Evolutionary conservation across 2,329 filamentous ascomycete genomes (phyloP).

Genomic region (Stagonosporopsis vannaccii): DNA sequence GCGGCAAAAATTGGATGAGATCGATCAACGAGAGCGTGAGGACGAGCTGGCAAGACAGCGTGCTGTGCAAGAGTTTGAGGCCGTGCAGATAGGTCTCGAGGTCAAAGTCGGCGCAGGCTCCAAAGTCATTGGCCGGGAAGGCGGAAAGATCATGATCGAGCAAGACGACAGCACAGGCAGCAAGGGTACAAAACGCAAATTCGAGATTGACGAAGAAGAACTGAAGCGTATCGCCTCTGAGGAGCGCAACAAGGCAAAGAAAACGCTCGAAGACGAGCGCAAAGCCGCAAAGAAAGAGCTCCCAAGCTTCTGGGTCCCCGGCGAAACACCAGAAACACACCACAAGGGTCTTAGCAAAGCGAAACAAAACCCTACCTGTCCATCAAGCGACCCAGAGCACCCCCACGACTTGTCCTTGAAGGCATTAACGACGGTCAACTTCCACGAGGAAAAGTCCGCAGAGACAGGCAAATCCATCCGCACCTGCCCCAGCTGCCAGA

Average conservation of each 20-base stretch:
- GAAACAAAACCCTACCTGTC: slow-evolving; percentile 77
- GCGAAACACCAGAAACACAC: slow-evolving; percentile 70
- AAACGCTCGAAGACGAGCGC: slow-evolving; percentile 75
- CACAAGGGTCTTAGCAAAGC: slow-evolving; percentile 55
- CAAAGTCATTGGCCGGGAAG: slow-evolving; percentile 51
- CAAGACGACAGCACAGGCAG: slow-evolving; percentile 36
- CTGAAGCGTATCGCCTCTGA: slow-evolving; percentile 72
- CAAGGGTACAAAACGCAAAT: slow-evolving; percentile 73
- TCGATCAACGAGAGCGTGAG: slow-evolving; percentile 65
- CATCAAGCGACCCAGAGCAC: slow-evolving; percentile 68
- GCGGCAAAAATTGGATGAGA: slow-evolving; percentile 66
- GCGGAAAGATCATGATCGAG: slow-evolving; percentile 55
- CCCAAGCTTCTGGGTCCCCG: slow-evolving; percentile 93
- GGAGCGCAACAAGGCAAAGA: slow-evolving; percentile 74
- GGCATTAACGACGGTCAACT: slow-evolving; percentile 76
- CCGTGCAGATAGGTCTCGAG: slow-evolving; percentile 73
- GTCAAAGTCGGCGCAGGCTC: slow-evolving; percentile 48
- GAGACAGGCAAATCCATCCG: slow-evolving; percentile 57
- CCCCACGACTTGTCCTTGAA: slow-evolving; percentile 82
- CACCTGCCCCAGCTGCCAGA: slow-evolving; percentile 86
- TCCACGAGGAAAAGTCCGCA: slow-evolving; percentile 72
- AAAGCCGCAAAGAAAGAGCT: slow-evolving; percentile 69
- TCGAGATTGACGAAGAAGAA: slow-evolving; percentile 80
- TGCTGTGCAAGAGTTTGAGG: slow-evolving; percentile 83
- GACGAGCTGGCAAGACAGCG: slow-evolving; percentile 74